phyloP scores from a whole-genome alignment of 768 basidiomycete genomes.

The Russula griseocarnosa region DNA sequence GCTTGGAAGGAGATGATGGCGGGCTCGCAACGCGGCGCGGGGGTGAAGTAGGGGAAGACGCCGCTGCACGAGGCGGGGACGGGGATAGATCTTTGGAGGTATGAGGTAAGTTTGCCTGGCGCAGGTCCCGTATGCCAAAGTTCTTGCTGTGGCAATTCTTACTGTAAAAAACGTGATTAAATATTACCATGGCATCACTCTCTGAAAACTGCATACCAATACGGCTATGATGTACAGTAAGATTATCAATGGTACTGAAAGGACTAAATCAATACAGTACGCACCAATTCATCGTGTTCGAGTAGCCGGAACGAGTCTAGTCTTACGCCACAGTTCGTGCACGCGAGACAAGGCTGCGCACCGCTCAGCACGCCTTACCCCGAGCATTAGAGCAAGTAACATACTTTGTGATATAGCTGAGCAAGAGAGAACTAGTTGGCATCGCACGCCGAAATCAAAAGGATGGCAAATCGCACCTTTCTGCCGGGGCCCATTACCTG shows the following conservation, averaged over 20 bases:
- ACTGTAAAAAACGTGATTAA: conserved; percentile 40
- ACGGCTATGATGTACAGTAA: conserved; percentile 36
- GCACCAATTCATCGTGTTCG: conserved; percentile 79
- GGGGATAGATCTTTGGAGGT: conserved; percentile 37
- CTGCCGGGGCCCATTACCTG: conserved; percentile 84
- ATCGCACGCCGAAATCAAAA: conserved; percentile 1
- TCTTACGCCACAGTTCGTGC: conserved; percentile 69
- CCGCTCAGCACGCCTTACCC: conserved; percentile 21
- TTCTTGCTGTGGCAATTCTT: conserved; percentile 77
- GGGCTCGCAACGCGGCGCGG: conserved; percentile 36
- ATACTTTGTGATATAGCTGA: conserved; percentile 78
- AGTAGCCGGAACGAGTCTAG: conserved; percentile 72
- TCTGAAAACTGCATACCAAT: conserved; percentile 38
- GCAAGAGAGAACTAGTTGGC: conserved; percentile 16
- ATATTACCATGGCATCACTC: not conserved
- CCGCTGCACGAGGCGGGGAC: conserved; percentile 29
- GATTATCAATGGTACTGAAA: conserved; percentile 9
- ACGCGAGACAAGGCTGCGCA: conserved; percentile 71
- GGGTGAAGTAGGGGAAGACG: conserved; percentile 17
- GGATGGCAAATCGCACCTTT: conserved; percentile 51
- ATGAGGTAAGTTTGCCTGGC: conserved; percentile 65
- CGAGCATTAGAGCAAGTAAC: conserved; percentile 4
- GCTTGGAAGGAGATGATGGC: conserved; percentile 31
- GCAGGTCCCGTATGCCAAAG: conserved; percentile 73
- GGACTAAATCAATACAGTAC: conserved; percentile 16